Percentiles rank a stretch among this genome's conserved stretches.
Evolutionary conservation across 139 green algal species (phyloP).

Genomic region (Chlorokybus atmophyticus): DNA sequence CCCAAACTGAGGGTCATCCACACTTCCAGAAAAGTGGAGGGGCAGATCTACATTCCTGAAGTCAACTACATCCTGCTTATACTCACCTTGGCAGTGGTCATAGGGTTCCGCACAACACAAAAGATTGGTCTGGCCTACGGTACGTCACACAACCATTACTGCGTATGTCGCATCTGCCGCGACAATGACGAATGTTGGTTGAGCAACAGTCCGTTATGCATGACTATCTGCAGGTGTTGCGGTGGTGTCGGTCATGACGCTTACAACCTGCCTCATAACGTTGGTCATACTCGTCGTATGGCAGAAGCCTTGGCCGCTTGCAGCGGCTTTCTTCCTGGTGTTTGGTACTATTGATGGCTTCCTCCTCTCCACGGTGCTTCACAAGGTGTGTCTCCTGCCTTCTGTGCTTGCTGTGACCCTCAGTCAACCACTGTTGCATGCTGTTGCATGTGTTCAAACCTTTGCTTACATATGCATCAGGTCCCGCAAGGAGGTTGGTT

Average conservation of each 20-base stretch:
- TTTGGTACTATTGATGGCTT: conserved; percentile 29
- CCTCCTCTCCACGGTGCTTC: conserved; percentile 27
- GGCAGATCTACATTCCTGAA: conserved; percentile 43
- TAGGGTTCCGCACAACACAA: conserved; percentile 25
- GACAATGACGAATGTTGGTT: too few species aligned
- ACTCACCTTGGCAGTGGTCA: conserved; percentile 29
- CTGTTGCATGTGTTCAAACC: too few species aligned
- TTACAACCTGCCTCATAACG: conserved; percentile 2
- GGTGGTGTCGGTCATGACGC: conserved; percentile 1
- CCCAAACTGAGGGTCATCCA: conserved; percentile 32
- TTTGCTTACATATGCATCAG: too few species aligned
- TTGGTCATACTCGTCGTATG: conserved; percentile 10
- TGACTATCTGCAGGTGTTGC: conserved; percentile 11
- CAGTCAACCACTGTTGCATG: too few species aligned
- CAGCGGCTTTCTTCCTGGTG: conserved; percentile 7
- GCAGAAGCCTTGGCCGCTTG: background rate
- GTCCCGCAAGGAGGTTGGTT: conserved; percentile 27
- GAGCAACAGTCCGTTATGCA: too few species aligned
- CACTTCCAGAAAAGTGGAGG: conserved; percentile 17
- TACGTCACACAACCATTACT: too few species aligned
- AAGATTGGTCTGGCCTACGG: conserved; percentile 9
- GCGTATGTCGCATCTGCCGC: too few species aligned
- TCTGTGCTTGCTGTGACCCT: too few species aligned
- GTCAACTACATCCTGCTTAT: conserved; percentile 41
- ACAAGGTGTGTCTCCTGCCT: too few species aligned